Evolutionary conservation across 2,329 filamentous ascomycete species (phyloP), one percentile per base, ranked within the genome.

Genomic region (Fonsecaea monophora): DNA sequence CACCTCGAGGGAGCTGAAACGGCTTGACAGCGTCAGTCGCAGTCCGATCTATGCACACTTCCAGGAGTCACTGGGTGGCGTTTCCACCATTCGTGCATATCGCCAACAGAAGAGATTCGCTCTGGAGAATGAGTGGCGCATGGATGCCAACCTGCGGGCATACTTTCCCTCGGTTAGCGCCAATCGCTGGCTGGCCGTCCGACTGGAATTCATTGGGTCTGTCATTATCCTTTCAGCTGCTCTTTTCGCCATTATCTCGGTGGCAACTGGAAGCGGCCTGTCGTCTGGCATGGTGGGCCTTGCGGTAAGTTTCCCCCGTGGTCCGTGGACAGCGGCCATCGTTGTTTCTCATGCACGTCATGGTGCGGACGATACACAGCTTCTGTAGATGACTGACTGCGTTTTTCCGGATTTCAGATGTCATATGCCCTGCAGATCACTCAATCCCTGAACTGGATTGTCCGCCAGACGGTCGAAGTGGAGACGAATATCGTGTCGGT

Each of bases 401-500:
- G 35, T 55, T 12, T 12, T 53, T 21, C 37, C 48, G 18, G 37
- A 38, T 57, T 53, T 32, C 45, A 71, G 70, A 97, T 99, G 93
- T 97, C 94, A 55, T 97, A 98, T 80, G 95, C 94, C 45, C 86
- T 99, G 70, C 92, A 97, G 81, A 98, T 99, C 76, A 99, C 95
- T 1, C 92, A 94, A 72, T 97, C 94, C 40, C 86, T 99, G 75
- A 99, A 98, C 83, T 99, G 95, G 95, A 97, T 99, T 75, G 95
- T 99, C 60, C 89, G 96, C 66, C 95, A 99, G 81, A 97, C 94
- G 0, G 95, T 99, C 38, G 96, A 99, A 79, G 95, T 99, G n/a
- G 96, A 99, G 84, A 98, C 94, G n/a, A 99, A 99, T 80, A 99
- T 99, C 75, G 94, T 99, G 54, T 97, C 94, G 9, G 95, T 99